phyloP scores from a whole-genome alignment of 2,329 filamentous ascomycete genomes.

The Colletotrichum somersetense region DNA sequence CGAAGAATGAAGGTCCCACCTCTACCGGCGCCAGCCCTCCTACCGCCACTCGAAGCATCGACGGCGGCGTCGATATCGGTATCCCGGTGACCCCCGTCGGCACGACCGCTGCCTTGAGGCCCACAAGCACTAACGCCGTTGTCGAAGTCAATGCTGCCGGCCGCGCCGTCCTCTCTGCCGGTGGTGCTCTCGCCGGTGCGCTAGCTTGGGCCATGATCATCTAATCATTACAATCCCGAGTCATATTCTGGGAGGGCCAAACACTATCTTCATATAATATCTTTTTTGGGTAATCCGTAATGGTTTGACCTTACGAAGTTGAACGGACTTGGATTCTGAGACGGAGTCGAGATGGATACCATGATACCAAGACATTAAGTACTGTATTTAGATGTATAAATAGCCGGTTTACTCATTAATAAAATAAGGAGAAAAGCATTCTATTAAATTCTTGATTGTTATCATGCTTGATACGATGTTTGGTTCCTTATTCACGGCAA shows the following conservation, averaged over 20 bases:
- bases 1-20: constrained; percentile 8
- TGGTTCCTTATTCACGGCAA: background rate
- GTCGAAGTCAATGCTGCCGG: constrained; percentile 33
- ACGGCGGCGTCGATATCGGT: constrained; percentile 30
- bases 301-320: constrained; percentile 1
- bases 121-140: constrained; percentile 22
- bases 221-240: background rate
- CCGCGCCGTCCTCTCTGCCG: constrained; percentile 24
- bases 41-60: constrained; percentile 19
- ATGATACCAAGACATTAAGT: constrained; percentile 36
- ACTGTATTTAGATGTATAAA: constrained; percentile 22
- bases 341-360: constrained; percentile 16
- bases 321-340: background rate
- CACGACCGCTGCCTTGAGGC: constrained; percentile 1
- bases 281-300: constrained; percentile 34
- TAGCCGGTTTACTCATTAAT: background rate
- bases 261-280: constrained; percentile 24
- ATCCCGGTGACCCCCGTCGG: constrained; percentile 17
- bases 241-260: background rate
- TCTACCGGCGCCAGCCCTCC: constrained; percentile 23
- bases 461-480: background rate
- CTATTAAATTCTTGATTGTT: no score
- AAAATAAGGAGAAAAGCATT: background rate
- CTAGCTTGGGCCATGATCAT: constrained; percentile 28
- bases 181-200: constrained; percentile 13